Evolutionary conservation across 208 protist species (phyloP).

Genomic region (Naegleria lovaniensis): DNA sequence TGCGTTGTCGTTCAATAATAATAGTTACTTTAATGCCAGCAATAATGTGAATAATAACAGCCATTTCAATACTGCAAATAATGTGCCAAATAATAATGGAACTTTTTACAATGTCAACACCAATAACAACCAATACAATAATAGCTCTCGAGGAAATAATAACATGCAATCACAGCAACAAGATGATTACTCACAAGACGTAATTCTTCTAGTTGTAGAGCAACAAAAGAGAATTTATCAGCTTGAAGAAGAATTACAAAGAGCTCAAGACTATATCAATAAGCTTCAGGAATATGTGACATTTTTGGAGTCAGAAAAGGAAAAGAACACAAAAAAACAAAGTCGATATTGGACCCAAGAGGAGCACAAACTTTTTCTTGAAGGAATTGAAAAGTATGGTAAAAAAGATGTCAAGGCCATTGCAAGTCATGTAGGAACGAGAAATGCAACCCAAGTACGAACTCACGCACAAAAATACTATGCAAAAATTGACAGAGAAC

Average conservation of each 20-base stretch:
- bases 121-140: background rate
- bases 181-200: slow-evolving; percentile 14
- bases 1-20: background rate
- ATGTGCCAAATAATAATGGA: too few species aligned
- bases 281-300: slow-evolving; percentile 40
- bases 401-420: slow-evolving; percentile 50
- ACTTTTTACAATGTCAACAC: background rate
- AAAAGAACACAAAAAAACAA: slow-evolving; percentile 44
- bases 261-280: slow-evolving; percentile 38
- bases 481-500: slow-evolving; percentile 41
- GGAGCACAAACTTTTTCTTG: slow-evolving; percentile 45
- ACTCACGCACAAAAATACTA: slow-evolving; percentile 53
- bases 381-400: slow-evolving; percentile 44
- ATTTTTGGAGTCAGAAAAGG: slow-evolving; percentile 45
- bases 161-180: background rate
- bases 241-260: slow-evolving; percentile 38
- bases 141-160: background rate
- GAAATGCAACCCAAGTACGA: slow-evolving; percentile 49
- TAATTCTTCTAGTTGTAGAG: slow-evolving; percentile 26
- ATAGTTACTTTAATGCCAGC: background rate
- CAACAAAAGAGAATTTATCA: slow-evolving; percentile 39
- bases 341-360: slow-evolving; percentile 51
- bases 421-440: slow-evolving; percentile 37
- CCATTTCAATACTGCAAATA: background rate
- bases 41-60: background rate